Base-by-base conservation (phyloP, 164 flowering plant species). In the Santalum album region DNA sequence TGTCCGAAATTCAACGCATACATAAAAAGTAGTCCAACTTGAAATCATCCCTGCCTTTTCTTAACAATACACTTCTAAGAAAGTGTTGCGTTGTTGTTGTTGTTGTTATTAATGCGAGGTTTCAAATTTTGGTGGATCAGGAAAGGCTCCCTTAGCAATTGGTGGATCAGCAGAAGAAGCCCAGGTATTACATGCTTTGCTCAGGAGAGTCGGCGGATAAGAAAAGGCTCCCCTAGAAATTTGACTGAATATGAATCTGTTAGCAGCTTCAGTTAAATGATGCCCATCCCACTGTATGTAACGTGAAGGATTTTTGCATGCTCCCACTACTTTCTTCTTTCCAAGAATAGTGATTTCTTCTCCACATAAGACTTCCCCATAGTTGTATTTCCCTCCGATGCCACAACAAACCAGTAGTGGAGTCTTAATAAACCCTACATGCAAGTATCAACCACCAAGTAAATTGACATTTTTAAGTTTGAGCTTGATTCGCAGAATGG, bases 401-500 rank as follows among this genome's bases (percentile, higher is more conserved):
- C 83, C 83, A 56, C 80, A 78, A 34, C 83, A 78, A 1, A 67
- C 65, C 15, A 58, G 48, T 4, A 73, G 51, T 3, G 76, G 80
- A 0, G 24, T 53, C 63, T 69, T 60, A 60, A 78, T n/a, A n/a
- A n/a, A n/a, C n/a, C n/a, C n/a, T n/a, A n/a, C n/a, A 29, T 29
- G 35, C 35, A 29, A 47, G n/a, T n/a, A n/a, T n/a, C n/a, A n/a
- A n/a, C n/a, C n/a, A 32, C n/a, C n/a, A n/a, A n/a, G n/a, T n/a
- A n/a, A n/a, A n/a, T n/a, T n/a, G n/a, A n/a, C n/a, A n/a, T n/a
- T n/a, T n/a, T n/a, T n/a, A n/a, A n/a, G n/a, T n/a, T n/a, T n/a
- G n/a, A n/a, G n/a, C n/a, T n/a, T n/a, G n/a, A n/a, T n/a, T n/a
- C n/a, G n/a, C n/a, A n/a, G n/a, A n/a, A n/a, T n/a, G n/a, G n/a